phyloP scores from a whole-genome alignment of 2,329 filamentous ascomycete species.

The Metarhizium brunneum region DNA sequence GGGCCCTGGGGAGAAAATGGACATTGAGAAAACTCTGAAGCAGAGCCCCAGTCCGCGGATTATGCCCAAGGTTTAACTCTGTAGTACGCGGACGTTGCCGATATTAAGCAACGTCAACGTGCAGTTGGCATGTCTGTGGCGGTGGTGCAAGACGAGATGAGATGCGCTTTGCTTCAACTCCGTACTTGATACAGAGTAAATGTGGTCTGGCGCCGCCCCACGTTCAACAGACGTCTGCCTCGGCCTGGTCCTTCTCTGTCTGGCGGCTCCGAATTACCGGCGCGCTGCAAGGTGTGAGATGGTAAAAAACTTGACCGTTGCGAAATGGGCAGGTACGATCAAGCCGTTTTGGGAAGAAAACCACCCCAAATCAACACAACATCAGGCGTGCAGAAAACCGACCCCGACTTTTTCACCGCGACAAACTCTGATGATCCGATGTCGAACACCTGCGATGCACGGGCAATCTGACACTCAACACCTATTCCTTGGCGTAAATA shows the following conservation, averaged over 20 bases:
- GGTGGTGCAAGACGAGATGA: neutral
- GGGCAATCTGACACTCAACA: neutral
- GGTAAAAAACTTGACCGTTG: neutral
- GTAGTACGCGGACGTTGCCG: too few relatives aligned
- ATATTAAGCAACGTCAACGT: too few relatives aligned
- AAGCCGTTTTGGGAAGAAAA: neutral
- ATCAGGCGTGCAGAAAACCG: neutral
- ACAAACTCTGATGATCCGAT: too few relatives aligned
- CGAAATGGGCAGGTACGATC: neutral
- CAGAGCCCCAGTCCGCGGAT: too few relatives aligned
- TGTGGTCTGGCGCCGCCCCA: neutral
- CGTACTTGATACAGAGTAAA: neutral
- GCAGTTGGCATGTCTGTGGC: neutral
- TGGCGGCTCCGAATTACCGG: too few relatives aligned
- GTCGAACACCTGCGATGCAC: neutral
- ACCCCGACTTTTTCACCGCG: neutral
- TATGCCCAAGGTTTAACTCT: too few relatives aligned
- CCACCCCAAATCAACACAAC: neutral
- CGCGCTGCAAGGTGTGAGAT: too few relatives aligned
- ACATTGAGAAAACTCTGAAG: too few relatives aligned
- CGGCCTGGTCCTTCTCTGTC: neutral
- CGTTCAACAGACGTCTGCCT: neutral
- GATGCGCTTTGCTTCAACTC: neutral
- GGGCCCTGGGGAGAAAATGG: too few relatives aligned
- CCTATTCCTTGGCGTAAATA: neutral